Evolutionary conservation across 2,329 filamentous ascomycete genomes (phyloP).

Genomic region (Pseudogymnoascus sp.): DNA sequence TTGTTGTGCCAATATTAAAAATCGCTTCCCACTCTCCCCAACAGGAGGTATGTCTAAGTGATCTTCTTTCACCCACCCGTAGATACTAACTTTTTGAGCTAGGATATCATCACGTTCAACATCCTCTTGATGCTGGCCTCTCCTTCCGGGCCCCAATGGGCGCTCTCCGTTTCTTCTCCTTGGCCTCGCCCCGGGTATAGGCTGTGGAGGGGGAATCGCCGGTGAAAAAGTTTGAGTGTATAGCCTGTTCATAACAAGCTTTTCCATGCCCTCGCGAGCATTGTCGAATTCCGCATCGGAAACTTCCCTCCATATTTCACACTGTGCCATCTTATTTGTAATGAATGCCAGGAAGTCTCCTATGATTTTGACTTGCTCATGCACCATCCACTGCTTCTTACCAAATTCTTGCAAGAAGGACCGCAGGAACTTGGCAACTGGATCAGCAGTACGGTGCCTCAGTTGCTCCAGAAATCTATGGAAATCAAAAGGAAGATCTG

Average conservation of each 20-base stretch:
- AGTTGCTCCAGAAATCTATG: constrained; percentile 94
- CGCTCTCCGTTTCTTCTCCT: constrained; percentile 62
- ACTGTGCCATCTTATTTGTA: constrained; percentile 94
- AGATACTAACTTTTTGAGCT: constrained; percentile 93
- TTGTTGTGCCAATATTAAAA: constrained; percentile 83
- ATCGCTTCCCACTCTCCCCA: constrained; percentile 78
- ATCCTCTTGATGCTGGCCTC: constrained; percentile 95
- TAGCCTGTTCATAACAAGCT: constrained; percentile 95
- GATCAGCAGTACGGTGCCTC: constrained; percentile 93
- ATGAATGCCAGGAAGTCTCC: constrained; percentile 95
- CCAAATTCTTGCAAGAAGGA: constrained; percentile 92
- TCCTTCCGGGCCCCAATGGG: constrained; percentile 69
- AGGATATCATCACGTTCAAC: constrained; percentile 95
- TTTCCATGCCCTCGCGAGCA: constrained; percentile 97
- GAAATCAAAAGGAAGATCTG: constrained; percentile 88
- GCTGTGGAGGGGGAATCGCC: constrained; percentile 75
- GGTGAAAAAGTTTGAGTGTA: constrained; percentile 96
- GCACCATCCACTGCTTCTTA: constrained; percentile 98
- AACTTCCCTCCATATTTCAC: constrained; percentile 92
- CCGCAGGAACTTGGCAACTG: constrained; percentile 88
- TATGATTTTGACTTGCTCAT: constrained; percentile 99
- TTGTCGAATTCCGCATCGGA: constrained; percentile 98
- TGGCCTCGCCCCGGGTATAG: constrained; percentile 60
- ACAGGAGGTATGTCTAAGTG: constrained; percentile 87
- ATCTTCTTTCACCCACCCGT: constrained; percentile 87